Evolutionary conservation across 805 yeast genomes (phyloP), one percentile per base, ranked within the genome.

Genomic region (Metschnikowia picachoensis): DNA sequence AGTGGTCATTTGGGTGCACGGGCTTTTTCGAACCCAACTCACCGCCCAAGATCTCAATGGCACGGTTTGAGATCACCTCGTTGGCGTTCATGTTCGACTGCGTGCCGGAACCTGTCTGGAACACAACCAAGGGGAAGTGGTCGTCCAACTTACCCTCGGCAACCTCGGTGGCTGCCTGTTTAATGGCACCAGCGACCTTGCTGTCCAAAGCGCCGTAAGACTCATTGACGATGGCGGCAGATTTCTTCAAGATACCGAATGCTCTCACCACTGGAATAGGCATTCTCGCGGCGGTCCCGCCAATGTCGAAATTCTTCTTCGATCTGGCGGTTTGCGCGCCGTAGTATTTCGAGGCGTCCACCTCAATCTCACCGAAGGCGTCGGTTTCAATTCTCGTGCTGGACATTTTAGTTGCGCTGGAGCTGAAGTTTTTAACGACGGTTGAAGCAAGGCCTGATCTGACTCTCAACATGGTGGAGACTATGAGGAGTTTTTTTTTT

Each of bases 81-180:
- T 94, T 94, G 64, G 98, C 96, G 70, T 94, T 92, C 98, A 94
- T 94, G 78, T 94, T 94, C 53, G 95, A 85, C 73, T 94, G 99
- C 48, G 99, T 94, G 67, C 99, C 99, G 30, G 96, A 87, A 49
- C 99, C 99, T 50, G 99, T 94, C 76, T 94, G 99, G 86, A 90
- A 94, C 32, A 94, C 97, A 48, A 94, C 99, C 67, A 94, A 77
- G 48, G 99, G 99, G 83, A 94, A 94, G 70, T 94, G 96, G 61
- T 86, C 96, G 52, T 82, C 78, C 65, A 94, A 79, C 68, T 89
- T 87, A 55, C 99, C 99, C 59, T 85, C 88, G 40, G 87, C 77
- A 34, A 94, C 98, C 70, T 94, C 99, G 59, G 90, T 85, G 49
- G 98, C 97, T 41, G 98, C 99, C 65, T 83, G 78, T 72, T 87